Evolutionary conservation across 108 stramenopile genomes (phyloP).

Genomic region (Discostella stelligeroides): DNA sequence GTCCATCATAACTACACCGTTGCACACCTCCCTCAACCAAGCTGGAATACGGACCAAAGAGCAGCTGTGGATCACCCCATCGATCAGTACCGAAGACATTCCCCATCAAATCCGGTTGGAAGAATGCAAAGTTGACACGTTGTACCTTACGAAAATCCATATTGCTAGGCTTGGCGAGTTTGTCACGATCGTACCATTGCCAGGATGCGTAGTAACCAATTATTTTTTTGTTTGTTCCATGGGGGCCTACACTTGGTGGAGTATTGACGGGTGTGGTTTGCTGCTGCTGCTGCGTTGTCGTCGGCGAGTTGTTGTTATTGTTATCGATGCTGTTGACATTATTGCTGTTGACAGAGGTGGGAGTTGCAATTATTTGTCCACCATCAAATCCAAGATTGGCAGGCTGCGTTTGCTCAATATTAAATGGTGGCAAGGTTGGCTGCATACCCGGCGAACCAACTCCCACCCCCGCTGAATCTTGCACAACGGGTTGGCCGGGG

Average conservation of each 20-base stretch:
- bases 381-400: constrained; percentile 8
- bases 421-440: too few relatives aligned
- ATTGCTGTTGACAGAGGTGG: too few relatives aligned
- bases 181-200: constrained; percentile 45
- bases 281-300: neutral
- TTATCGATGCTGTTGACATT: too few relatives aligned
- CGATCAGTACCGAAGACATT: constrained; percentile 42
- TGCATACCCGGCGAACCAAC: too few relatives aligned
- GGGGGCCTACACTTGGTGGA: constrained; percentile 5
- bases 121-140: constrained; percentile 44
- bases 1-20: constrained; percentile 38
- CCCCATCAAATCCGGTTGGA: constrained; percentile 28
- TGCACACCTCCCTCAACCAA: constrained; percentile 28
- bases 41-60: constrained; percentile 36
- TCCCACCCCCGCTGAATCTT: too few relatives aligned
- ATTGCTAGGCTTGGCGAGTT: constrained; percentile 23
- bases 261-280: neutral
- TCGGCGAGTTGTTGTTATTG: constrained; percentile 8
- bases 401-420: neutral
- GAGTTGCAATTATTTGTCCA: too few relatives aligned
- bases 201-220: constrained; percentile 48
- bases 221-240: constrained; percentile 22
- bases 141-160: constrained; percentile 28
- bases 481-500: neutral
- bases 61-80: constrained; percentile 41